A percentile compares a stretch with the other conserved stretches of the same genome.
phyloP scores from a whole-genome alignment of 2,329 filamentous ascomycete genomes.

The Colletotrichum echinochloae region DNA sequence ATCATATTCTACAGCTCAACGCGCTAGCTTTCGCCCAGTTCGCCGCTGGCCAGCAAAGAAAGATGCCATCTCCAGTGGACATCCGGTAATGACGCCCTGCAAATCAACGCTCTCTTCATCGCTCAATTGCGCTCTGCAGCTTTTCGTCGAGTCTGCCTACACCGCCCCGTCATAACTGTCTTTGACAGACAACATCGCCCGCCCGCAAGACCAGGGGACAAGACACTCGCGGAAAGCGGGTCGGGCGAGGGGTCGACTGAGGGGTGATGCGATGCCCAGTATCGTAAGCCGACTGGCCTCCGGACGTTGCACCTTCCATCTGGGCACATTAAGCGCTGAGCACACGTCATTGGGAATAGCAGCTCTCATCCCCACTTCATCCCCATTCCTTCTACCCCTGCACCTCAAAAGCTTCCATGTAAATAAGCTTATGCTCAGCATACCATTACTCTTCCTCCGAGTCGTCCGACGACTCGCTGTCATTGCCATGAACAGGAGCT shows the following conservation, averaged over 20 bases:
- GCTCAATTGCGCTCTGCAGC: neutral
- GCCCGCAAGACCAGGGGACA: neutral
- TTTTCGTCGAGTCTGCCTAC: too few species aligned
- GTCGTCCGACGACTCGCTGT: slow-evolving; percentile 59
- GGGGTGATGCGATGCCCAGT: neutral
- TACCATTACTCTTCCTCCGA: slow-evolving; percentile 57
- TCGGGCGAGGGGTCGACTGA: too few species aligned
- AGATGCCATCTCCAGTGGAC: slow-evolving; percentile 28
- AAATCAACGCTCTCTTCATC: slow-evolving; percentile 16
- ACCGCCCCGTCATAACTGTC: neutral
- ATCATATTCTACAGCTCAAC: slow-evolving; percentile 40
- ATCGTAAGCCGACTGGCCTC: neutral
- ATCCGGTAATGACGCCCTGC: slow-evolving; percentile 14
- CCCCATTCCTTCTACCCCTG: neutral
- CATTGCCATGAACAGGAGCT: slow-evolving; percentile 42
- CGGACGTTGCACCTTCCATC: neutral
- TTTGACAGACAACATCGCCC: neutral
- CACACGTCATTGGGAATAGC: neutral
- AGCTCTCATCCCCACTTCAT: neutral
- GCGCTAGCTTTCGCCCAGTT: slow-evolving; percentile 9
- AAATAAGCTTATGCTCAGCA: slow-evolving; percentile 2
- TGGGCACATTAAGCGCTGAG: neutral
- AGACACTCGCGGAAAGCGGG: neutral
- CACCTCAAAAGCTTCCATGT: neutral
- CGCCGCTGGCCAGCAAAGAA: slow-evolving; percentile 17